Percentiles rank a stretch among this genome's conserved stretches.
These are phyloP conservation scores for Pseudoturritis turrita DNA, from an alignment of 345 rosid species.

Conservation along the genomic window DNA sequence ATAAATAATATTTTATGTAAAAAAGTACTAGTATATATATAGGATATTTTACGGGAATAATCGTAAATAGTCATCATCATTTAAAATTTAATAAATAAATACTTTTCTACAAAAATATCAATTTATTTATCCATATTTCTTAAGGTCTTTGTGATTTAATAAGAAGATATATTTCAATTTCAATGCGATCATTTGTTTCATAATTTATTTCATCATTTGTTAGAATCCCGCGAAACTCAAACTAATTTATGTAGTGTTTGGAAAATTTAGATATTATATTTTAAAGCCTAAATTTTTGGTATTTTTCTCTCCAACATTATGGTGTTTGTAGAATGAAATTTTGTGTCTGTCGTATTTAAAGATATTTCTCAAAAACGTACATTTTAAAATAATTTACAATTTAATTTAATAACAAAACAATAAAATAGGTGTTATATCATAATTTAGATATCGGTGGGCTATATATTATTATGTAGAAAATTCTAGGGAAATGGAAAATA, in stretches of 20 bases:
- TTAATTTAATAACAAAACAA: not conserved
- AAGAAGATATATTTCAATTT: not conserved
- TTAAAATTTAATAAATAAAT: not conserved
- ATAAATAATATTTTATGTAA: too few species aligned
- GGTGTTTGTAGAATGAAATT: not conserved
- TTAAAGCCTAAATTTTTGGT: not conserved
- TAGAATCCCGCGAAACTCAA: not conserved
- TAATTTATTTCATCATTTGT: too few species aligned
- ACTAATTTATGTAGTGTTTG: not conserved
- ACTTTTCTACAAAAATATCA: not conserved
- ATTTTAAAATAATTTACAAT: not conserved
- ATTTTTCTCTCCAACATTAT: not conserved
- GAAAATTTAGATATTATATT: too few species aligned
- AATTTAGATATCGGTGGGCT: not conserved
- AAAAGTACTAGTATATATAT: too few species aligned
- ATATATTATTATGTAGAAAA: slow-evolving; percentile 10
- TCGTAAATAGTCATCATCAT: too few species aligned
- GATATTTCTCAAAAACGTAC: not conserved
- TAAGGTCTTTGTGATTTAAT: not conserved
- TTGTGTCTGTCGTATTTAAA: not conserved
- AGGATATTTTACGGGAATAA: not conserved
- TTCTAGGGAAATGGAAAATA: slow-evolving; percentile 3
- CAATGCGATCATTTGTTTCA: not conserved
- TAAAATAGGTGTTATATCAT: not conserved
- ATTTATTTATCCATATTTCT: not conserved